phyloP scores from a whole-genome alignment of 1,284 basidiomycete species.

The Austropuccinia psidii region DNA sequence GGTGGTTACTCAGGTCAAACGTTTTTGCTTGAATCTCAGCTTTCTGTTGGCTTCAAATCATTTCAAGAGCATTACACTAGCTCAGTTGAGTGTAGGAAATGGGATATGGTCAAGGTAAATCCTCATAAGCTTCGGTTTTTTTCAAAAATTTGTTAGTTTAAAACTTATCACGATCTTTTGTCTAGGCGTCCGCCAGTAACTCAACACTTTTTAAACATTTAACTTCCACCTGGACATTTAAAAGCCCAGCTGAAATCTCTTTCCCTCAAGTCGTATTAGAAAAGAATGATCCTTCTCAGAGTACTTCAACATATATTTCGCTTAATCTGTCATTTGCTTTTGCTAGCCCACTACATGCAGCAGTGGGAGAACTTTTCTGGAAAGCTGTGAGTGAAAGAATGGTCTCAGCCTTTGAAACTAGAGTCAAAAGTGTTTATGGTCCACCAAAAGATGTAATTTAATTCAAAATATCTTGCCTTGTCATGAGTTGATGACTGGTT shows the following conservation, averaged over 20 bases:
- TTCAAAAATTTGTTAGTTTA: not conserved
- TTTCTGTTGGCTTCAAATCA: slow-evolving; percentile 25
- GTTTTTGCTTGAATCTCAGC: slow-evolving; percentile 23
- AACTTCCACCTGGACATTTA: slow-evolving; percentile 33
- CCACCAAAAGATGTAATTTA: no score
- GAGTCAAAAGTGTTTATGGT: not conserved
- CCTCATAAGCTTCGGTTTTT: not conserved
- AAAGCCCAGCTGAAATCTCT: slow-evolving; percentile 12
- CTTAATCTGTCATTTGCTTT: slow-evolving; percentile 29
- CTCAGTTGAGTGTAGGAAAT: slow-evolving; percentile 29
- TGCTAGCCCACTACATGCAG: slow-evolving; percentile 25
- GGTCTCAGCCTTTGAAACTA: slow-evolving; percentile 22
- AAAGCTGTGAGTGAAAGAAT: slow-evolving; percentile 28
- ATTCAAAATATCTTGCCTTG: no score
- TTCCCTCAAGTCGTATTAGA: slow-evolving; percentile 12
- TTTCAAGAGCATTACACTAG: slow-evolving; percentile 26
- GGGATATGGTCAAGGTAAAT: slow-evolving; percentile 30
- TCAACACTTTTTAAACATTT: slow-evolving; percentile 31
- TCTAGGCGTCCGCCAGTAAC: slow-evolving; percentile 28
- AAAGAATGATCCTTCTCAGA: not conserved
- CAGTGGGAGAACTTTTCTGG: slow-evolving; percentile 30
- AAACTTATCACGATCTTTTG: not conserved
- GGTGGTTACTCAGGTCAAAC: slow-evolving; percentile 18
- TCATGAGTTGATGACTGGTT: no score
- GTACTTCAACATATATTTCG: slow-evolving; percentile 13